Evolutionary conservation across 2,329 filamentous ascomycete species (phyloP), one percentile per base, ranked within the genome.

Genomic region (Aspergillus alliaceus): DNA sequence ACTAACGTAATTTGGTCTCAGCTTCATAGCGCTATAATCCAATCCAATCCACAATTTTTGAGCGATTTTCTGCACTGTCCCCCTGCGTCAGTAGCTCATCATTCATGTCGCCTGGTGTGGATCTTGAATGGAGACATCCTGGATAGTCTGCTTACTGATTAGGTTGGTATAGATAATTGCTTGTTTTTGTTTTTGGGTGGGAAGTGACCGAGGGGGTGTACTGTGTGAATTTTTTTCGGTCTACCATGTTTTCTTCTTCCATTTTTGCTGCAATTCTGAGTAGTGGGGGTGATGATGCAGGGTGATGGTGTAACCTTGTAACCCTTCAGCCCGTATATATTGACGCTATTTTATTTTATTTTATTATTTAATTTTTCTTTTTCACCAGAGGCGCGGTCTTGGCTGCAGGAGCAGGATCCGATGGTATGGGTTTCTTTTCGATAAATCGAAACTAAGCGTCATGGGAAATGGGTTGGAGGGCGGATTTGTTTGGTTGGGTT

Each of bases 31-130:
- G n/a, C n/a, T n/a, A n/a, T n/a, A n/a, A n/a, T n/a, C n/a, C n/a
- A n/a, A 6, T 18, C 11, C 18, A 40, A 32, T 48, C 44, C 44
- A 48, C 44, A 48, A n/a, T n/a, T n/a, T 18, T 48, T 48, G 44
- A 48, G 44, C 44, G 44, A 48, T 48, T 48, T 48, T 48, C 44
- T 48, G 27, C 9, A n/a, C 27, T 48, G n/a, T 48, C 29, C 44
- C 27, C 44, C 32, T n/a, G n/a, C n/a, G n/a, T n/a, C 27, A 48
- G 27, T 48, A 48, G 44, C 32, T 48, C 44, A 31, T 48, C n/a
- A 32, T 18, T 14, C 31, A 18, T 18, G 18, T 18, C 18, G n/a
- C n/a, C n/a, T n/a, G n/a, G n/a, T n/a, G n/a, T n/a, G n/a, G n/a
- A n/a, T n/a, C n/a, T n/a, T n/a, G n/a, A n/a, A n/a, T n/a, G n/a